These are phyloP conservation scores for Ophiocordyceps camponoti-leonardi DNA, from an alignment of 2,329 filamentous ascomycete genomes.

Conservation along the genomic window DNA sequence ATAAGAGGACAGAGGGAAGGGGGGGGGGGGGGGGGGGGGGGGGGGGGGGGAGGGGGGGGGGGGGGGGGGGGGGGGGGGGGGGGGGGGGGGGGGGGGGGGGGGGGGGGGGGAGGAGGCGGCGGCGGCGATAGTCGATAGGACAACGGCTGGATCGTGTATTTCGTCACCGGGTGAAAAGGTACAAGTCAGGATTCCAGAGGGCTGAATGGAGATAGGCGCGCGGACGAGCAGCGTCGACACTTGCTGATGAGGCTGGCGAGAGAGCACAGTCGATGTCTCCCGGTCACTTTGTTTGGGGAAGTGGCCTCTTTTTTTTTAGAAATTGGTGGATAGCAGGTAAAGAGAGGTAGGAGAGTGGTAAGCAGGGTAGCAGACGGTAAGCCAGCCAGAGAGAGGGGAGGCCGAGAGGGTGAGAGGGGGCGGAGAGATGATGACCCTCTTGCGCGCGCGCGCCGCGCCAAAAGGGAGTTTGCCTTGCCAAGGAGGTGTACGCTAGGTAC, in stretches of 20 bases:
- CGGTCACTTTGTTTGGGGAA: too few species aligned
- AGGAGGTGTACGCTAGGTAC: background rate
- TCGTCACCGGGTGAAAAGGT: conserved; percentile 5
- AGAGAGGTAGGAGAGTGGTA: too few species aligned
- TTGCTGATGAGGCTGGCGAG: too few species aligned
- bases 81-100: conserved; percentile 3
- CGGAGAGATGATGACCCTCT: background rate
- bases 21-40: too few species aligned
- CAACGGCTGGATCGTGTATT: conserved; percentile 4
- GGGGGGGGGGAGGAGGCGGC: conserved; percentile 5
- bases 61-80: background rate
- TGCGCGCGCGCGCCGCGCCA: background rate
- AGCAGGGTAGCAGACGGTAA: too few species aligned
- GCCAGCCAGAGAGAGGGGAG: too few species aligned
- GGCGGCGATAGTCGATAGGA: background rate
- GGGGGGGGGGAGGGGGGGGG: background rate
- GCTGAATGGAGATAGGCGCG: background rate
- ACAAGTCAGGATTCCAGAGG: conserved; percentile 1
- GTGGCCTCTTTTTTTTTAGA: too few species aligned
- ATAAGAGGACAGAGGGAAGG: too few species aligned
- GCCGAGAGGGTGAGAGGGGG: too few species aligned
- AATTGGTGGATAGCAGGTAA: too few species aligned
- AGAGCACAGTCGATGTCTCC: too few species aligned
- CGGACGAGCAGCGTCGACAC: background rate
- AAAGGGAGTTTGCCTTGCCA: background rate